Conservation (phyloP, 176 grass and related monocot species). For the Phoenix dactylifera region DNA sequence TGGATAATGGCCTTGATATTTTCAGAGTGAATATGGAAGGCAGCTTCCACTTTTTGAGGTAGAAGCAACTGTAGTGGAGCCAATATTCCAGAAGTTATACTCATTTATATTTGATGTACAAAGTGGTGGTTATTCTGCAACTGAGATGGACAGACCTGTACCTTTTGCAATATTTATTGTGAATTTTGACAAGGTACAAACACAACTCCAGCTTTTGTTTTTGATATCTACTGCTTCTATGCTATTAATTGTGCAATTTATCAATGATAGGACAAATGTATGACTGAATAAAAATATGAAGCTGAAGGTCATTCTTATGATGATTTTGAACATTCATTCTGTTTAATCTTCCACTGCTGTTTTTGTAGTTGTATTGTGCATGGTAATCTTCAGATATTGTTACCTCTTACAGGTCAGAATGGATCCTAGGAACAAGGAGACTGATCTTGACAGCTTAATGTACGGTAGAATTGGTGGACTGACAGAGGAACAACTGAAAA, state of each 20-base stretch:
- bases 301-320: too few species aligned
- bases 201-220: not conserved
- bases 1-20: conserved; percentile 17
- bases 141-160: conserved; percentile 75
- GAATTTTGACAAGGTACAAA: conserved; percentile 94
- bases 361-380: not conserved
- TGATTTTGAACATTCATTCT: too few species aligned
- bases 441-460: conserved; percentile 62
- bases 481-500: conserved; percentile 85
- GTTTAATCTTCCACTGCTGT: not conserved
- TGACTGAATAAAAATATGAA: too few species aligned
- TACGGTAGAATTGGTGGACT: conserved; percentile 52
- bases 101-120: conserved; percentile 97
- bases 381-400: not conserved
- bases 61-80: conserved; percentile 71
- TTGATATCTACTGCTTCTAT: too few species aligned
- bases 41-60: conserved; percentile 93
- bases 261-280: too few species aligned
- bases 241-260: too few species aligned
- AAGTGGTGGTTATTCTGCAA: conserved; percentile 57
- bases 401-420: conserved; percentile 67
- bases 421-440: conserved; percentile 90
- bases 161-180: conserved; percentile 89
- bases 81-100: conserved; percentile 77
- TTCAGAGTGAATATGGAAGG: conserved; percentile 87